A percentile compares a stretch with the other conserved stretches of the same genome.
Conservation (phyloP, 495 filamentous ascomycete species). For the Penicillium tannophilum region DNA sequence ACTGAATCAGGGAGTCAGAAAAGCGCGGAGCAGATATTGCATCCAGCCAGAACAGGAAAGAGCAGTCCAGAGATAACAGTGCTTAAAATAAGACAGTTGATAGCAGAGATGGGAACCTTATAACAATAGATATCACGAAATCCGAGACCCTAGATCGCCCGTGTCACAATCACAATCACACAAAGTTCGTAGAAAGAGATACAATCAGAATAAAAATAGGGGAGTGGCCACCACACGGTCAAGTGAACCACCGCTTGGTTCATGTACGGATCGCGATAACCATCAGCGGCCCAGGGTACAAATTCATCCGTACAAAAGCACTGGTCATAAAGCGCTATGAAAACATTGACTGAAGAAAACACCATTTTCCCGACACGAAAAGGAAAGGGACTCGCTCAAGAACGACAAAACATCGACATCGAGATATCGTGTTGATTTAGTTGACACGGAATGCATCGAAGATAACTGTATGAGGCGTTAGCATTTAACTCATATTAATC, state of each 20-base stretch:
- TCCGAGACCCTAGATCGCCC: not conserved
- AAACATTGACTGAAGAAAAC: slow-evolving; percentile 17
- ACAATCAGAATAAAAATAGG: slow-evolving; percentile 15
- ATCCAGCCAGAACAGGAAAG: not conserved
- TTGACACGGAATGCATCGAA: slow-evolving; percentile 53
- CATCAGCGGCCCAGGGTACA: not conserved
- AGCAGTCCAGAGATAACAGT: not conserved
- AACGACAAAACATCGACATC: slow-evolving; percentile 33
- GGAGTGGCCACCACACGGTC: not conserved
- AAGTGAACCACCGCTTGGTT: not conserved
- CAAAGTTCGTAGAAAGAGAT: slow-evolving; percentile 13
- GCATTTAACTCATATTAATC: slow-evolving; percentile 1
- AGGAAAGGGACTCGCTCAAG: slow-evolving; percentile 37
- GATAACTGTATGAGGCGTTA: slow-evolving; percentile 38
- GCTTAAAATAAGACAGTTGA: not conserved
- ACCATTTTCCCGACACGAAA: slow-evolving; percentile 38
- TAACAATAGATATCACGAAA: not conserved
- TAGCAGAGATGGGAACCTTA: not conserved
- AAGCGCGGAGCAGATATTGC: not conserved
- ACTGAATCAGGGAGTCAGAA: not conserved
- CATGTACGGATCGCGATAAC: not conserved
- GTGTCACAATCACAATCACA: not conserved
- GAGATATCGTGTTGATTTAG: slow-evolving; percentile 29
- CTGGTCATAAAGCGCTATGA: slow-evolving; percentile 13
- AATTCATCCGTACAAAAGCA: slow-evolving; percentile 10